A percentile compares a stretch with the other conserved stretches of the same genome.
Conservation (phyloP, 1,284 basidiomycete genomes). For the Boletus mariae region DNA sequence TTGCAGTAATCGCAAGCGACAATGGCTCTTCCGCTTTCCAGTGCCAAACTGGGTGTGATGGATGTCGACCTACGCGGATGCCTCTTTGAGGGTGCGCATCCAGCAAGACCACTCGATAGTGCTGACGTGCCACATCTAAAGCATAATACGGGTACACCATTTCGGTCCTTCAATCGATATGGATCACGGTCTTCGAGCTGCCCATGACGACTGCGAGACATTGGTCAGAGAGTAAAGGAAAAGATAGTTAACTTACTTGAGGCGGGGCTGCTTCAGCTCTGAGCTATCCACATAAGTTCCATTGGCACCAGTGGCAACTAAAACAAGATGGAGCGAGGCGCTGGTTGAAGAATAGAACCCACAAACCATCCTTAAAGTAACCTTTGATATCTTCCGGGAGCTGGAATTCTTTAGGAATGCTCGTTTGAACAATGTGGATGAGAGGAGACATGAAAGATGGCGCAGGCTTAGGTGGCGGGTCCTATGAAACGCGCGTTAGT, state of each 20-base stretch:
- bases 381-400: constrained; percentile 85
- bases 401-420: constrained; percentile 80
- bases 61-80: constrained; percentile 48
- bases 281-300: constrained; percentile 79
- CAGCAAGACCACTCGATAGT: constrained; percentile 47
- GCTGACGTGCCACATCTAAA: constrained; percentile 86
- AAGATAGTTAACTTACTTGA: constrained; percentile 51
- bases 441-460: constrained; percentile 66
- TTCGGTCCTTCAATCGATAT: constrained; percentile 82
- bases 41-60: constrained; percentile 33
- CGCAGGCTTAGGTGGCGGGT: constrained; percentile 57
- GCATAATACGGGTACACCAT: constrained; percentile 80
- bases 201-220: constrained; percentile 71
- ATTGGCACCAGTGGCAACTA: constrained; percentile 70
- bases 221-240: constrained; percentile 13
- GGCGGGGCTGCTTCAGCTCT: constrained; percentile 70
- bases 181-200: constrained; percentile 91
- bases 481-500: constrained; percentile 39
- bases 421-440: constrained; percentile 59
- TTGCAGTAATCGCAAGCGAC: constrained; percentile 95
- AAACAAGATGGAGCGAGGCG: constrained; percentile 14
- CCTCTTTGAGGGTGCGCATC: constrained; percentile 51
- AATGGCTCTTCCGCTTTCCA: constrained; percentile 66
- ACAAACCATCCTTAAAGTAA: constrained; percentile 82
- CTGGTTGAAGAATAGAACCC: constrained; percentile 8